These are phyloP conservation scores for Ophiostoma perfectum DNA, from an alignment of 2,329 filamentous ascomycete species.

Conservation along the genomic window DNA sequence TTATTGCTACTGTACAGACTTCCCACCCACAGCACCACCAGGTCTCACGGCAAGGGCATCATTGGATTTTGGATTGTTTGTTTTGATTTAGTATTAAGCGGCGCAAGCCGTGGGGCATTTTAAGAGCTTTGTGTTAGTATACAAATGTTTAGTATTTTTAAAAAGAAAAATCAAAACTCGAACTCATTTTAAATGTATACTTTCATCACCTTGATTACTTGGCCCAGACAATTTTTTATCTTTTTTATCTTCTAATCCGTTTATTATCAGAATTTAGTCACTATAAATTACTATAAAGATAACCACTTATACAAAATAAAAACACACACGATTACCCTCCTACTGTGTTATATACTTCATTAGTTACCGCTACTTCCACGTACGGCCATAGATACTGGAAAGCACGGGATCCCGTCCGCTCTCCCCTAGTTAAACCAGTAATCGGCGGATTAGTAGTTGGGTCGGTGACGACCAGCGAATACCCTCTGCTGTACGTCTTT, in stretches of 20 bases:
- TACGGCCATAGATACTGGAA: neutral
- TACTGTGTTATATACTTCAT: neutral
- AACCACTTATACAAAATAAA: too few relatives aligned
- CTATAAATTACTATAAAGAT: too few relatives aligned
- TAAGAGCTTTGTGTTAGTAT: neutral
- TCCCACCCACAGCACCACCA: neutral
- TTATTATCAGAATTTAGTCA: too few relatives aligned
- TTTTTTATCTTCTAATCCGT: too few relatives aligned
- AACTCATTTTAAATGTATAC: too few relatives aligned
- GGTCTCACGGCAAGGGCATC: neutral
- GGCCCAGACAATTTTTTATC: too few relatives aligned
- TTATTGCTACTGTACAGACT: neutral
- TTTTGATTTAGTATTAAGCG: neutral
- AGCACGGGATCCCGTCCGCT: conserved; percentile 3
- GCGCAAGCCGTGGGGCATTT: neutral
- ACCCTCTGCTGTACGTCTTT: neutral
- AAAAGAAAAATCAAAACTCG: too few relatives aligned
- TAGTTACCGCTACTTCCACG: neutral
- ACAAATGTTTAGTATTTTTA: neutral
- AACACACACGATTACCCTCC: too few relatives aligned
- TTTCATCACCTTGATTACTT: too few relatives aligned
- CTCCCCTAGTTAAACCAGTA: conserved; percentile 5
- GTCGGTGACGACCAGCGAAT: conserved; percentile 4
- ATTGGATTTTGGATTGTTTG: neutral
- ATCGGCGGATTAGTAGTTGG: conserved; percentile 7